Evolutionary conservation across 805 yeast genomes (phyloP).

Genomic region (Teunomyces kruisii): DNA sequence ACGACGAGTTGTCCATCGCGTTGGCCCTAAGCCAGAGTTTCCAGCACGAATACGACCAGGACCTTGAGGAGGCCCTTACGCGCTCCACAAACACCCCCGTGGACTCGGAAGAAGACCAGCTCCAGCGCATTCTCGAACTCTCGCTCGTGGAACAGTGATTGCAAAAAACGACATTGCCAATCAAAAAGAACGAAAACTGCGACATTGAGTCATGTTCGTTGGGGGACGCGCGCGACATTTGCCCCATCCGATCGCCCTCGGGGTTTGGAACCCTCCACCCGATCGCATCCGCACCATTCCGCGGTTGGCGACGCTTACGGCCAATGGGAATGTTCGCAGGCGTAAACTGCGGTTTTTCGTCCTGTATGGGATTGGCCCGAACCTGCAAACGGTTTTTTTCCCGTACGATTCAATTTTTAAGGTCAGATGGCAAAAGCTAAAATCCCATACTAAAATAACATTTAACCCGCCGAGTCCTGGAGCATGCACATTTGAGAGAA

Average conservation of each 20-base stretch:
- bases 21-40: constrained; percentile 36
- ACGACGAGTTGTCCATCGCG: constrained; percentile 27
- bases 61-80: constrained; percentile 16
- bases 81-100: not conserved
- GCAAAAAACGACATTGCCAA: too few species aligned
- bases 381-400: constrained; percentile 3
- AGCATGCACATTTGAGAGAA: constrained; percentile 1
- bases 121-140: constrained; percentile 18
- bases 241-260: not conserved
- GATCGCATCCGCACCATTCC: not conserved
- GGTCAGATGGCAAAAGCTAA: not conserved
- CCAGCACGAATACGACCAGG: constrained; percentile 24
- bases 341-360: not conserved
- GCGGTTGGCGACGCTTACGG: not conserved
- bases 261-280: not conserved
- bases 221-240: not conserved
- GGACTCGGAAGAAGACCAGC: constrained; percentile 15
- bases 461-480: not conserved
- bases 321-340: not conserved
- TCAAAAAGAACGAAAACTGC: too few species aligned
- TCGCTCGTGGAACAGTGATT: constrained; percentile 18
- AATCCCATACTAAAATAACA: not conserved
- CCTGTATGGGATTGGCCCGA: not conserved
- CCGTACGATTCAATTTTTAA: not conserved
- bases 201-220: not conserved